These are phyloP conservation scores for Vitis amurensis DNA, from an alignment of 164 flowering plant genomes.

Conservation along the genomic window DNA sequence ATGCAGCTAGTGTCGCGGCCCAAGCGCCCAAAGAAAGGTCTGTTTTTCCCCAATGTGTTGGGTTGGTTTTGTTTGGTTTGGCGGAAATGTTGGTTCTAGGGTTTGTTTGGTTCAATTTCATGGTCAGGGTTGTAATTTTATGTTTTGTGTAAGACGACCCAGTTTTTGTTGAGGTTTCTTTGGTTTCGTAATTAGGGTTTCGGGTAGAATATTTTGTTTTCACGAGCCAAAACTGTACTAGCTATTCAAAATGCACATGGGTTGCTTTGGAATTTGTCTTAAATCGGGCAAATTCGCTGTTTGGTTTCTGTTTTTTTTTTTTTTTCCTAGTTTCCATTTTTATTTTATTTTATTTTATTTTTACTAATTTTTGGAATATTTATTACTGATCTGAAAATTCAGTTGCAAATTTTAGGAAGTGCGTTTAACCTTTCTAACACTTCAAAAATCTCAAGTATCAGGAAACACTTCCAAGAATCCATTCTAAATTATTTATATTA, in stretches of 20 bases:
- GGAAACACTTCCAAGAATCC: too few species aligned
- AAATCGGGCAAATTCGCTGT: too few species aligned
- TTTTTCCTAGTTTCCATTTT: too few species aligned
- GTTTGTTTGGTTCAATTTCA: neutral
- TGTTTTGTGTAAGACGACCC: neutral
- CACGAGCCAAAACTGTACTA: neutral
- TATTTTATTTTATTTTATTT: too few species aligned
- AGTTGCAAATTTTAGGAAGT: too few species aligned
- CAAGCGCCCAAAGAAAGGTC: constrained; percentile 49
- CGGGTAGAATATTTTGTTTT: neutral
- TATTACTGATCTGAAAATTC: too few species aligned
- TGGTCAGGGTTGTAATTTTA: neutral
- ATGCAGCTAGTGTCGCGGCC: constrained; percentile 14
- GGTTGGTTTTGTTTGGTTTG: neutral
- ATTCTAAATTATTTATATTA: too few species aligned
- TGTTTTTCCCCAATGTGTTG: constrained; percentile 2
- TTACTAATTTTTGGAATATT: too few species aligned
- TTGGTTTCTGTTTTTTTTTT: too few species aligned
- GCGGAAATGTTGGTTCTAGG: neutral
- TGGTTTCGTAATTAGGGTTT: constrained; percentile 13
- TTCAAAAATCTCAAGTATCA: too few species aligned
- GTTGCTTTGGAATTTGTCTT: neutral
- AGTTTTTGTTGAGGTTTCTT: neutral
- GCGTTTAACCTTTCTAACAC: too few species aligned
- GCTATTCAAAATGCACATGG: neutral